phyloP scores from a whole-genome alignment of 2,329 filamentous ascomycete genomes.

The Neonectria faginata region DNA sequence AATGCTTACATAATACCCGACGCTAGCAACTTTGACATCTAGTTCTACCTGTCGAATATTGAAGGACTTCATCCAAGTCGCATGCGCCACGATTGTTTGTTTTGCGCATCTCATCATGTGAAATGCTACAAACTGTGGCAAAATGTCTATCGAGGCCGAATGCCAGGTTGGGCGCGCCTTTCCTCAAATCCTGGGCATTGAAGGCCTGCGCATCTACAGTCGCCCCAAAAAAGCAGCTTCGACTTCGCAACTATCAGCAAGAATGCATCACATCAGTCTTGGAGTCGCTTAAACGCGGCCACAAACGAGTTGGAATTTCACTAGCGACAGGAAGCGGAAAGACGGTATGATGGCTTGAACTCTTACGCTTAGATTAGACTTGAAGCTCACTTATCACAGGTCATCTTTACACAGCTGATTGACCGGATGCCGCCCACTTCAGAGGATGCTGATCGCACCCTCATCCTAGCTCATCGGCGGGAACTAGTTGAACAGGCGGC shows the following conservation, averaged over 20 bases:
- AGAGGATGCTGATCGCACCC: constrained; percentile 73
- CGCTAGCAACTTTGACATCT: constrained; percentile 10
- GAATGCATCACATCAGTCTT: constrained; percentile 90
- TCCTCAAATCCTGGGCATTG: constrained; percentile 26
- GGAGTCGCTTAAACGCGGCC: constrained; percentile 73
- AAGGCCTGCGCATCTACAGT: constrained; percentile 42
- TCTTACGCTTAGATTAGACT: not conserved
- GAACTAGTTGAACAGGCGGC: constrained; percentile 96
- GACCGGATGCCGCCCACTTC: constrained; percentile 72
- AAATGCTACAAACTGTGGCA: constrained; percentile 50
- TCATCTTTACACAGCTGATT: constrained; percentile 97
- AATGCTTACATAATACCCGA: constrained; percentile 37
- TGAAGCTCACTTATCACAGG: constrained; percentile 59
- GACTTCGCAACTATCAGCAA: constrained; percentile 86
- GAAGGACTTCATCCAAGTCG: constrained; percentile 15
- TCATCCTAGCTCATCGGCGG: constrained; percentile 91
- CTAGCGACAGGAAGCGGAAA: constrained; percentile 91
- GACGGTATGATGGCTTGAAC: constrained; percentile 68
- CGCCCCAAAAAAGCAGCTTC: constrained; percentile 54
- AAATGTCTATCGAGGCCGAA: constrained; percentile 45
- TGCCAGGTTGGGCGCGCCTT: constrained; percentile 22
- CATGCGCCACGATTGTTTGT: constrained; percentile 17
- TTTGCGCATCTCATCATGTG: constrained; percentile 48
- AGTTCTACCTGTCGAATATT: not conserved
- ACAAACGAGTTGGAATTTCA: constrained; percentile 85